Base-by-base conservation (phyloP, 331 rosid species). In the Arachis monticola region DNA sequence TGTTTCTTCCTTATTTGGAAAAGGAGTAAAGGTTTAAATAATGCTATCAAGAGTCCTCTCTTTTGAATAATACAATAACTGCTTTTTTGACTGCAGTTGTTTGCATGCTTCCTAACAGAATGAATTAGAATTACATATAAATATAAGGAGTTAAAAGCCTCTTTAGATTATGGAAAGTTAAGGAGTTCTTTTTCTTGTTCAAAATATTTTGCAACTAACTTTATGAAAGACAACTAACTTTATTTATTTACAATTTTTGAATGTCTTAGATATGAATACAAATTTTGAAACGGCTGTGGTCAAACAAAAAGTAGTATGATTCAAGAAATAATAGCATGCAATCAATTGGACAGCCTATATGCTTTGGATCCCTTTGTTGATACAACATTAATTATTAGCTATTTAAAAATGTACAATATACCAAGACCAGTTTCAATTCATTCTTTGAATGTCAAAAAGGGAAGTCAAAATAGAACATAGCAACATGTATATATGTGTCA, bases 31-130 rank as follows among this genome's bases (percentile, higher is more conserved):
- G 42, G 66, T 66, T 35, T 52, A 27, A 27, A 27, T 27, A 52
- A 61, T 48, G 67, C 55, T 41, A 80, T 69, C 73, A 63, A 46
- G 55, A 46, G 59, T 35, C 53, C 41, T 80, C 48, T 47, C 64
- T 64, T 76, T 67, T 73, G 60, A 73, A 67, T 65, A 32, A 70
- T 55, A 52, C 52, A 69, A 30, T 22, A 66, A 45, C 14, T 46
- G 70, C 61, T 63, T 69, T 64, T 57, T 76, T 75, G 30, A 75
- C 77, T 69, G 22, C 56, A 47, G 46, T 64, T 55, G 8, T 80
- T 73, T 68, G 32, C 11, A 3, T 58, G 53, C 46, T 53, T 57
- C 63, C 72, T n/a, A 65, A 57, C 53, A 31, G 27, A 56, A 7
- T 68, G 41, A 38, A 38, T 38, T 38, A 38, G 5, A 27, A 27